Base-by-base conservation (phyloP, 768 basidiomycete species). In the Mrakia frigida region DNA sequence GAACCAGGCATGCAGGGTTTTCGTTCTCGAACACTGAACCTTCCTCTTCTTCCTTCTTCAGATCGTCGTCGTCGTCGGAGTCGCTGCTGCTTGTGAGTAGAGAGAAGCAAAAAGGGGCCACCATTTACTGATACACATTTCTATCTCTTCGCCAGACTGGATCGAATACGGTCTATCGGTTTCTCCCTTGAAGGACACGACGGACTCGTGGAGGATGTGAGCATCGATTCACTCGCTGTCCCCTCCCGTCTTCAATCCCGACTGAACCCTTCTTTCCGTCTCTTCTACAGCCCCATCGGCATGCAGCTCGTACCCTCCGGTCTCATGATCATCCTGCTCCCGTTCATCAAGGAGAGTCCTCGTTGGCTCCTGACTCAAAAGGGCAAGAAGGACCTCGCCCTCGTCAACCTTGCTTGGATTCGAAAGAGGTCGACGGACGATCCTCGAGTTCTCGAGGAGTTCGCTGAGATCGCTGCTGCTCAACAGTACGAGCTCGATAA, bases 11-110 rank as follows among this genome's bases (percentile, higher is more conserved):
- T n/a, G n/a, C n/a, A n/a, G n/a, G n/a, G n/a, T n/a, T n/a, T n/a
- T n/a, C n/a, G n/a, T n/a, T 11, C 43, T 43, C 43, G 10, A 14
- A 43, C 11, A 9, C 43, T 13, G 11, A 14, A 43, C 11, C 43
- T 14, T 43, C 16, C 16, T 43, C 43, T 43, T 43, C 43, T 43
- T 43, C 43, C 16, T 43, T 43, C 43, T 43, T 11, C 43, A 74
- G 82, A 88, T 94, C 82, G 90, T 92, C 88, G 92, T 92, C 33
- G 91, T 91, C 28, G 85, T 88, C 67, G 93, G 92, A 72, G 92
- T 92, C 78, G 92, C 93, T 28, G 28, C 89, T 85, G 94, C 43
- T 37, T 50, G 61, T 73, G 23, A n/a, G 72, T 59, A 16, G 13
- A 9, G 14, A 13, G 2, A 10, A n/a, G 10, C 2, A 25, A 46